Percentiles rank a stretch among this genome's conserved stretches.
Conservation (phyloP, 2,329 filamentous ascomycete genomes). For the Epichloe amarillans region DNA sequence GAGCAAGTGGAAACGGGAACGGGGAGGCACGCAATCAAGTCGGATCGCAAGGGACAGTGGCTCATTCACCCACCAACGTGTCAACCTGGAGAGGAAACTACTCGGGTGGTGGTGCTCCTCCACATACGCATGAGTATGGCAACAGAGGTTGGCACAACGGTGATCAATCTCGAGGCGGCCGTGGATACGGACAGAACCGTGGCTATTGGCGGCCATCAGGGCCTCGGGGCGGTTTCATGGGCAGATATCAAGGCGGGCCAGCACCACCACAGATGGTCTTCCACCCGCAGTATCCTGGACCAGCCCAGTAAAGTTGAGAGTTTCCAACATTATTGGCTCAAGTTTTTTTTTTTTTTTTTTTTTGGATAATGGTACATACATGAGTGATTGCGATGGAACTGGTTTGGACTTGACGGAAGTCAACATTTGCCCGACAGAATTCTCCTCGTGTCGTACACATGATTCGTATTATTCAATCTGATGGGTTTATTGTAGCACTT, state of each 20-base stretch:
- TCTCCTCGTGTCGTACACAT: no score
- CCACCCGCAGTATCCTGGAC: not conserved
- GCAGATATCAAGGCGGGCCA: not conserved
- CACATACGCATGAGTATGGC: not conserved
- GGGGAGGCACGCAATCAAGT: not conserved
- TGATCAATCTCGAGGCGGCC: conserved; percentile 10
- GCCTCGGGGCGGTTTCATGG: not conserved
- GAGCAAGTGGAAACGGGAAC: not conserved
- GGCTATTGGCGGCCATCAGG: conserved; percentile 4
- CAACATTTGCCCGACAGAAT: no score
- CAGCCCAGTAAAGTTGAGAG: not conserved
- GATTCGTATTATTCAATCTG: no score
- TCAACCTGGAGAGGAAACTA: conserved; percentile 3
- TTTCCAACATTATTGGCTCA: not conserved
- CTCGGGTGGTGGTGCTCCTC: not conserved
- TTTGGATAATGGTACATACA: not conserved
- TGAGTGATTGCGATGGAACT: not conserved
- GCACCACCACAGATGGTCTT: not conserved
- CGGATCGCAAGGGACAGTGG: not conserved
- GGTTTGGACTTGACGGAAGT: not conserved
- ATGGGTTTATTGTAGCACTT: no score
- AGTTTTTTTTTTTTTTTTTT: no score
- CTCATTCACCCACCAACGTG: not conserved
- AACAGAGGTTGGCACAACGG: conserved; percentile 5
- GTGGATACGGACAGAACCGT: conserved; percentile 2